Conservation (phyloP, 2,329 filamentous ascomycete genomes). For the Sordariomycetes sp. region DNA sequence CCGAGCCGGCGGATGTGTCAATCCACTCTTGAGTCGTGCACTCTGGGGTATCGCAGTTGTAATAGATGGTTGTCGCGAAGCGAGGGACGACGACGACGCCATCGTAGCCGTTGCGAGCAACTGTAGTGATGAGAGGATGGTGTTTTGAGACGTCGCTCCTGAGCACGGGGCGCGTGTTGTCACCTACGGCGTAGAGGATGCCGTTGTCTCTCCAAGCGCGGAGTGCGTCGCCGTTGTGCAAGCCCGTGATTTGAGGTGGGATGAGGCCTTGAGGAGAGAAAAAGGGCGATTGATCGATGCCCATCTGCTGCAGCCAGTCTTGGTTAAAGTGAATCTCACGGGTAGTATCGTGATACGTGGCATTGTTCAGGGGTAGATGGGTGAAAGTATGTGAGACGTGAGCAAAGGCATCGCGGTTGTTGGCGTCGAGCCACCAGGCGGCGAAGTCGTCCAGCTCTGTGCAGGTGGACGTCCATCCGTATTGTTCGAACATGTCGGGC, state of each 20-base stretch:
- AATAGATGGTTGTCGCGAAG: conserved; percentile 55
- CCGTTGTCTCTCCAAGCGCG: conserved; percentile 49
- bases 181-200: conserved; percentile 51
- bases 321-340: conserved; percentile 53
- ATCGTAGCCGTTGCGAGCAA: conserved; percentile 40
- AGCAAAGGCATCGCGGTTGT: conserved; percentile 44
- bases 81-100: conserved; percentile 49
- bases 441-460: conserved; percentile 38
- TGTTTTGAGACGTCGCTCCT: conserved; percentile 41
- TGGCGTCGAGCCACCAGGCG: conserved; percentile 38
- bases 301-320: conserved; percentile 45
- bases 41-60: conserved; percentile 48
- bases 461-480: conserved; percentile 40
- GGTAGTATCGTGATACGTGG: conserved; percentile 45
- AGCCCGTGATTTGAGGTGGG: conserved; percentile 53
- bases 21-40: conserved; percentile 54
- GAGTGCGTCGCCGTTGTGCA: conserved; percentile 56
- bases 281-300: conserved; percentile 31
- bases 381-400: conserved; percentile 56
- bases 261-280: conserved; percentile 48
- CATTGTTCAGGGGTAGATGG: conserved; percentile 49
- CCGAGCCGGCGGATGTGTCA: conserved; percentile 44
- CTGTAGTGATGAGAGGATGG: conserved; percentile 45
- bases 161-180: conserved; percentile 49
- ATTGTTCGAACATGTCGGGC: conserved; percentile 40